These are phyloP conservation scores for Sugiyamaella novakii DNA, from an alignment of 1,139 yeast genomes.

Conservation along the genomic window DNA sequence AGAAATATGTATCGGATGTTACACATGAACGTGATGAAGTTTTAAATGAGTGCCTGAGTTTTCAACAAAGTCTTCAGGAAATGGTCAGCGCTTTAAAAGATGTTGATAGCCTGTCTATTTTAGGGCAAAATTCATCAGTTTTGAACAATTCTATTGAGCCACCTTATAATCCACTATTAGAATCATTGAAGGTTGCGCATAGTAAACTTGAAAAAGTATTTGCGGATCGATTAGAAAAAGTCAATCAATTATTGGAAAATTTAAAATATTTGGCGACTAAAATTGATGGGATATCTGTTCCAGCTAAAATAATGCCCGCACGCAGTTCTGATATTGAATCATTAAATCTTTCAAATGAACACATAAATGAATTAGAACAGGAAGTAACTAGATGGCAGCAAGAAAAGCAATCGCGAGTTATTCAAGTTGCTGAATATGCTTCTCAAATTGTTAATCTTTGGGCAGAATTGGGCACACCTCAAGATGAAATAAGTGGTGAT, in stretches of 20 bases:
- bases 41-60: constrained; percentile 31
- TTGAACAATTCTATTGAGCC: constrained; percentile 26
- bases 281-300: constrained; percentile 30
- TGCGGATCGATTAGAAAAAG: constrained; percentile 29
- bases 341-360: constrained; percentile 25
- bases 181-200: constrained; percentile 27
- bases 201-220: constrained; percentile 30
- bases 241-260: constrained; percentile 28
- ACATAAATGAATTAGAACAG: constrained; percentile 33
- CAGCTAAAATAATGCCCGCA: constrained; percentile 26
- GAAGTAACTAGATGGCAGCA: constrained; percentile 36
- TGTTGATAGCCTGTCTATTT: constrained; percentile 26
- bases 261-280: constrained; percentile 26
- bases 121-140: constrained; percentile 20
- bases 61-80: constrained; percentile 31
- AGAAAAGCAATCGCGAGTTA: constrained; percentile 34
- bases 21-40: constrained; percentile 38
- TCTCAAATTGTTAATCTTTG: constrained; percentile 37
- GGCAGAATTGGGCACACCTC: constrained; percentile 43
- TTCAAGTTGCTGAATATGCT: constrained; percentile 31
- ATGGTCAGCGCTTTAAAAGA: constrained; percentile 39
- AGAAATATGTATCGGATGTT: constrained; percentile 36
- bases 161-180: constrained; percentile 30
- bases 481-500: constrained; percentile 35
- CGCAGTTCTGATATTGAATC: constrained; percentile 21